A percentile compares a stretch with the other conserved stretches of the same genome.
These are phyloP conservation scores for Otatea glauca DNA, from an alignment of 176 grass and related monocot genomes.

Conservation along the genomic window DNA sequence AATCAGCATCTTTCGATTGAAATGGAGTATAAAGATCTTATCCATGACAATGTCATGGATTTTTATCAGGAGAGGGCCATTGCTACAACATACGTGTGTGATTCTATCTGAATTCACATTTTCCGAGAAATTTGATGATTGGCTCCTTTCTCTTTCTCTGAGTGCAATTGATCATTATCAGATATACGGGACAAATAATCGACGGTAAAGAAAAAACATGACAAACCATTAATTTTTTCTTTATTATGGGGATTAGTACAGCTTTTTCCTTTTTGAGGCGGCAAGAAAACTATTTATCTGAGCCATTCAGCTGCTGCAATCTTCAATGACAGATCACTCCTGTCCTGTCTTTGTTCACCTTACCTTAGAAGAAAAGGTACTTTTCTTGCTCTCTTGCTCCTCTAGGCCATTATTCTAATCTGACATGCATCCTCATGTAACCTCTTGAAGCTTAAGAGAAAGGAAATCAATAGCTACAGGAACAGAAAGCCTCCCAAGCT, in stretches of 20 bases:
- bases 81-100: neutral
- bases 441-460: neutral
- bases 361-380: slow-evolving; percentile 36
- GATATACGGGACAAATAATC: no score
- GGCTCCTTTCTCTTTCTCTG: no score
- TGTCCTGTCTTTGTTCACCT: slow-evolving; percentile 5
- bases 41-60: neutral
- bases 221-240: no score
- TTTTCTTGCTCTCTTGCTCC: neutral
- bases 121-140: neutral
- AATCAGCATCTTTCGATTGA: neutral
- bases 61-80: neutral
- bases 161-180: no score
- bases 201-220: no score
- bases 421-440: slow-evolving; percentile 1
- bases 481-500: slow-evolving; percentile 18
- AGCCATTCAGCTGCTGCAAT: neutral
- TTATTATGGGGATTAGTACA: no score
- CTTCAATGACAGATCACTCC: neutral
- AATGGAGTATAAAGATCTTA: neutral
- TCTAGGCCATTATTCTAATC: no score
- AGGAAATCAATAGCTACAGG: neutral
- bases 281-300: neutral
- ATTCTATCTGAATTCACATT: neutral
- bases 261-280: neutral